Evolutionary conservation across 192 early-diverging fungal species (phyloP).

Genomic region (Backusella tarrabulga): DNA sequence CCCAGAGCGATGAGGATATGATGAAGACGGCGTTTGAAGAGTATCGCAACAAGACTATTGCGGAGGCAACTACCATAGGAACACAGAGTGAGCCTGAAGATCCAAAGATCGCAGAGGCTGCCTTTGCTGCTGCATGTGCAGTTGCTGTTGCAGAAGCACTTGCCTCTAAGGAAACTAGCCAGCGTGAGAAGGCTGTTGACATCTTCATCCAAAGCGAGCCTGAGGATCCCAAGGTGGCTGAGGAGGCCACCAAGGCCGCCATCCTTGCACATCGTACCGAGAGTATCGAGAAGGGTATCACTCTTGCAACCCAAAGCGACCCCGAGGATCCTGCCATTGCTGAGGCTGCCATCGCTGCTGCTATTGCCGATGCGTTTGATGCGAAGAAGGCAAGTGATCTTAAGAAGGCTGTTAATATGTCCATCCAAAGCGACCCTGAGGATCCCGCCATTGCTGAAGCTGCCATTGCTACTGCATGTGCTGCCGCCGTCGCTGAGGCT

Average conservation of each 20-base stretch:
- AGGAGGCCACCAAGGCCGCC: background rate
- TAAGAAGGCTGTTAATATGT: background rate
- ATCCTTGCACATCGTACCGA: background rate
- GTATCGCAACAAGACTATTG: background rate
- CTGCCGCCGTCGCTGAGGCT: background rate
- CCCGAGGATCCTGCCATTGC: slow-evolving; percentile 16
- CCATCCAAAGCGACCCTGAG: background rate
- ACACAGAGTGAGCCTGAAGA: slow-evolving; percentile 3
- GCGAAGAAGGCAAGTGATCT: background rate
- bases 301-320: background rate
- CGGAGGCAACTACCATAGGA: background rate
- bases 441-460: background rate
- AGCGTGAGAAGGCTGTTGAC: slow-evolving; percentile 13
- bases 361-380: slow-evolving; percentile 21
- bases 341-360: slow-evolving; percentile 32
- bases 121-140: background rate
- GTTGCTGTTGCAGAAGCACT: background rate
- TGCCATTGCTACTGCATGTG: background rate
- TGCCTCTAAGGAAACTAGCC: slow-evolving; percentile 9
- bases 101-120: background rate
- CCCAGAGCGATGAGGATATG: background rate
- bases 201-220: background rate
- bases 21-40: background rate
- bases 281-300: slow-evolving; percentile 6
- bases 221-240: background rate